These are phyloP conservation scores for Medakamo hakoo DNA, from an alignment of 139 green algal species.

Conservation along the genomic window DNA sequence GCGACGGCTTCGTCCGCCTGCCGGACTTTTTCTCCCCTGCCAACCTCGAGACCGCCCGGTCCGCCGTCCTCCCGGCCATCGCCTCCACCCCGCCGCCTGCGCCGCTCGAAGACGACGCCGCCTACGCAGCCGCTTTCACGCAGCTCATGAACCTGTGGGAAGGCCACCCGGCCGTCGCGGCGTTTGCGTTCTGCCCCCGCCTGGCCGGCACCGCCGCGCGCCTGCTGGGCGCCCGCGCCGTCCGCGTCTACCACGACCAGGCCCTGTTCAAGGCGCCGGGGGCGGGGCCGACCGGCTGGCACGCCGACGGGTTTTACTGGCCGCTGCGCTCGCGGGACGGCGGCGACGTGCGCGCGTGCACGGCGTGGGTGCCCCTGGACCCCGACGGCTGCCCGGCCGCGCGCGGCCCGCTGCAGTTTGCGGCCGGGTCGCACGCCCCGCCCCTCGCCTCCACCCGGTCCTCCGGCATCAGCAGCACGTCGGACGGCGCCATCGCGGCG, in stretches of 20 bases:
- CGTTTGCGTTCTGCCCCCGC: constrained; percentile 9
- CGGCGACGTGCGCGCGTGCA: too few relatives aligned
- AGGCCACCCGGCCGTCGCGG: background rate
- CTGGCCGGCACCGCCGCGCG: constrained; percentile 13
- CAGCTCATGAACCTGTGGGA: constrained; percentile 10
- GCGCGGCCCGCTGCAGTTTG: too few relatives aligned
- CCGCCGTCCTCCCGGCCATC: background rate
- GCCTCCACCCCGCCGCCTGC: constrained; percentile 2
- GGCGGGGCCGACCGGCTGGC: constrained; percentile 13
- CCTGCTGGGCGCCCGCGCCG: constrained; percentile 11
- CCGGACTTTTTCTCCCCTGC: constrained; percentile 1
- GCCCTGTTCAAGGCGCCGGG: constrained; percentile 13
- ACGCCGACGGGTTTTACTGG: constrained; percentile 14
- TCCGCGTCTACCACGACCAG: constrained; percentile 18
- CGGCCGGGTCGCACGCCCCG: too few relatives aligned
- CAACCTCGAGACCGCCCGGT: background rate
- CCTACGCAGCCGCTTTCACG: constrained; percentile 6
- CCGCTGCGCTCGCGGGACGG: too few relatives aligned
- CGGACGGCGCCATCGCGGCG: too few relatives aligned
- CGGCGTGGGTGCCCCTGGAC: too few relatives aligned
- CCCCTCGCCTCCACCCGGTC: too few relatives aligned
- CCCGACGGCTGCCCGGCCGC: too few relatives aligned
- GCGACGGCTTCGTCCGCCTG: constrained; percentile 7
- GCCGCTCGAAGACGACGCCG: constrained; percentile 9
- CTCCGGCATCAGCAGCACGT: too few relatives aligned